Conservation (phyloP, 352 stramenopile genomes). For the Phytophthora chlamydospora region DNA sequence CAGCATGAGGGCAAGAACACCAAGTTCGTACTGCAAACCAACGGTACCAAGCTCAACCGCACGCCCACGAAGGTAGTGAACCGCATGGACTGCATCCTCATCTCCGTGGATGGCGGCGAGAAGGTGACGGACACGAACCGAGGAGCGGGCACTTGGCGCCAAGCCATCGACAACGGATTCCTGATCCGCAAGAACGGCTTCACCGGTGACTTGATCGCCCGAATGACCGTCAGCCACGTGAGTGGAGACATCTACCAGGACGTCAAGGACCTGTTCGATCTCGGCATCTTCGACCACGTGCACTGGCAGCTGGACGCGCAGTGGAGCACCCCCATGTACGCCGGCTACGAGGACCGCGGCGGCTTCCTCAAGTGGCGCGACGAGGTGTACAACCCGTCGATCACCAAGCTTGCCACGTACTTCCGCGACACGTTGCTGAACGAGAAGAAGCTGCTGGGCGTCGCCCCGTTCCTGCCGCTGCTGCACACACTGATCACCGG, state of each 20-base stretch:
- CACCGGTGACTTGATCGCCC: conserved; percentile 41
- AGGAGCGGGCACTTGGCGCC: conserved; percentile 38
- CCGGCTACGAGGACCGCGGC: conserved; percentile 34
- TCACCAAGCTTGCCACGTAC: conserved; percentile 35
- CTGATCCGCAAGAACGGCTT: conserved; percentile 42
- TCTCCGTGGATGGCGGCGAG: conserved; percentile 42
- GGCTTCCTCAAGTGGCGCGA: conserved; percentile 42
- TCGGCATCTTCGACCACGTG: conserved; percentile 40
- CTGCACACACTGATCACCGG: conserved; percentile 38
- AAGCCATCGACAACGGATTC: conserved; percentile 44
- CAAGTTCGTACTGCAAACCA: conserved; percentile 38
- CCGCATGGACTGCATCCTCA: conserved; percentile 43
- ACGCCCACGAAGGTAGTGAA: conserved; percentile 36
- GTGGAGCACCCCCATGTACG: conserved; percentile 43
- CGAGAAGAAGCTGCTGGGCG: conserved; percentile 34
- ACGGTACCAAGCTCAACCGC: conserved; percentile 45
- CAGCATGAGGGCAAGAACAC: conserved; percentile 34
- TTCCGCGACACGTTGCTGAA: conserved; percentile 35
- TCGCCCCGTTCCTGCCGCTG: conserved; percentile 40
- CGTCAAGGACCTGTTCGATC: conserved; percentile 40
- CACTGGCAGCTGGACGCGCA: conserved; percentile 48
- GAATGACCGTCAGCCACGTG: conserved; percentile 44
- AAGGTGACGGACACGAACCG: conserved; percentile 39
- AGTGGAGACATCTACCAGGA: conserved; percentile 46
- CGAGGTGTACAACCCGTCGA: conserved; percentile 43